A percentile compares a stretch with the other conserved stretches of the same genome.
Conservation (phyloP, 1,284 basidiomycete genomes). For the Apiotrichum montevideense region DNA sequence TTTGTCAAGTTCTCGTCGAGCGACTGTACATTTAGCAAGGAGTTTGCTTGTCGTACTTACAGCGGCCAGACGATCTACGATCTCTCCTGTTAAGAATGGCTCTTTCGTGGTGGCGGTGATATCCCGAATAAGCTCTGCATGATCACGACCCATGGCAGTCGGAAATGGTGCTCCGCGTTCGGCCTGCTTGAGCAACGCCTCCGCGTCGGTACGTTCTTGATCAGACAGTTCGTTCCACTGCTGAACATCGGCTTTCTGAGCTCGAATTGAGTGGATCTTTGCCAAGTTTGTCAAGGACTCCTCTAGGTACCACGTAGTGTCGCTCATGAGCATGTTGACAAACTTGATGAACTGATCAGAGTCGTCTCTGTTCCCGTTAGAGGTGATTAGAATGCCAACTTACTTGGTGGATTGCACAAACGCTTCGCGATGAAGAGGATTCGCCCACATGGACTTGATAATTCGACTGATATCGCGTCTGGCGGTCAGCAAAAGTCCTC, state of each 20-base stretch:
- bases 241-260: constrained; percentile 69
- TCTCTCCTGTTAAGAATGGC: constrained; percentile 94
- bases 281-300: constrained; percentile 85
- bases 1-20: constrained; percentile 89
- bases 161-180: constrained; percentile 82
- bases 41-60: constrained; percentile 53
- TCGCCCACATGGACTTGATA: constrained; percentile 81
- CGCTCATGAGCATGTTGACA: constrained; percentile 97
- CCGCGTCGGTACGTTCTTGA: constrained; percentile 76
- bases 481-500: not conserved
- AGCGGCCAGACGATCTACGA: constrained; percentile 89
- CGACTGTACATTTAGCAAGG: constrained; percentile 18
- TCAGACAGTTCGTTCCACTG: constrained; percentile 62
- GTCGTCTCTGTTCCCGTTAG: constrained; percentile 55
- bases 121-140: constrained; percentile 79
- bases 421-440: constrained; percentile 75
- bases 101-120: constrained; percentile 87
- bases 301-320: constrained; percentile 96
- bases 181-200: constrained; percentile 66
- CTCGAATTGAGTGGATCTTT: constrained; percentile 80
- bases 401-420: constrained; percentile 70
- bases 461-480: constrained; percentile 79
- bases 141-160: constrained; percentile 77
- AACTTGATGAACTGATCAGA: constrained; percentile 91
- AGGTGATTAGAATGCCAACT: constrained; percentile 29